These are phyloP conservation scores for Backusella tuberculispora DNA, from an alignment of 192 early-diverging fungal species.

Conservation along the genomic window DNA sequence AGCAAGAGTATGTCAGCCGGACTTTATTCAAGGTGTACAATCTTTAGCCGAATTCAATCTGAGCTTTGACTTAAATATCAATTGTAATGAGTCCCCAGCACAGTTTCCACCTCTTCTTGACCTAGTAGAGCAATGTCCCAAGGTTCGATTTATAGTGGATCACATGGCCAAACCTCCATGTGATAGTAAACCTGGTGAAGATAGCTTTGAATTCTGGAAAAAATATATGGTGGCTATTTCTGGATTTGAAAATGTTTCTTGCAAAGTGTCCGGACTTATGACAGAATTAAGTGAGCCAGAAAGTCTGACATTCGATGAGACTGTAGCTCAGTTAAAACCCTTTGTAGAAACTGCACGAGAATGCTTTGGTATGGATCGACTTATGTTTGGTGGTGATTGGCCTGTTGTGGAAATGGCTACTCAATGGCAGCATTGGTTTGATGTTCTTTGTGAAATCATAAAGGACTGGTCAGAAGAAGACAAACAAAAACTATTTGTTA, in stretches of 20 bases:
- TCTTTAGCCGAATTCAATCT: slow-evolving; percentile 27
- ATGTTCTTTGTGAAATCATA: slow-evolving; percentile 25
- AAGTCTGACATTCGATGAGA: slow-evolving; percentile 1
- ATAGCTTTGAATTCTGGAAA: slow-evolving; percentile 33
- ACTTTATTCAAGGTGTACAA: slow-evolving; percentile 32
- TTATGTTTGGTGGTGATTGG: slow-evolving; percentile 43
- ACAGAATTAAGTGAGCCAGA: slow-evolving; percentile 24
- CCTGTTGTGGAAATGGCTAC: slow-evolving; percentile 29
- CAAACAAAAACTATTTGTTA: slow-evolving; percentile 34
- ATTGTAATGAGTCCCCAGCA: slow-evolving; percentile 22
- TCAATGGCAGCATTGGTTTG: slow-evolving; percentile 31
- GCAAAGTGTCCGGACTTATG: slow-evolving; percentile 36
- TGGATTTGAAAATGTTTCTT: slow-evolving; percentile 32
- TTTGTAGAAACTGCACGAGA: slow-evolving; percentile 31
- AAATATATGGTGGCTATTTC: slow-evolving; percentile 25
- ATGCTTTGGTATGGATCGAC: slow-evolving; percentile 38
- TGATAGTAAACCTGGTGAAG: slow-evolving; percentile 21
- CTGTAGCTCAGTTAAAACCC: slow-evolving; percentile 20
- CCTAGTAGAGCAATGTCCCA: slow-evolving; percentile 30
- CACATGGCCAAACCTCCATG: slow-evolving; percentile 44
- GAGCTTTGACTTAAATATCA: slow-evolving; percentile 38
- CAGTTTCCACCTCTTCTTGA: slow-evolving; percentile 39
- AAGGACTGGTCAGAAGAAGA: slow-evolving; percentile 28
- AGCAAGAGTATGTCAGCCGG: background rate
- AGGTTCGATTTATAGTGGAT: slow-evolving; percentile 37